Evolutionary conservation across 2,329 filamentous ascomycete genomes (phyloP).

Genomic region (Colletotrichum zoysiae): DNA sequence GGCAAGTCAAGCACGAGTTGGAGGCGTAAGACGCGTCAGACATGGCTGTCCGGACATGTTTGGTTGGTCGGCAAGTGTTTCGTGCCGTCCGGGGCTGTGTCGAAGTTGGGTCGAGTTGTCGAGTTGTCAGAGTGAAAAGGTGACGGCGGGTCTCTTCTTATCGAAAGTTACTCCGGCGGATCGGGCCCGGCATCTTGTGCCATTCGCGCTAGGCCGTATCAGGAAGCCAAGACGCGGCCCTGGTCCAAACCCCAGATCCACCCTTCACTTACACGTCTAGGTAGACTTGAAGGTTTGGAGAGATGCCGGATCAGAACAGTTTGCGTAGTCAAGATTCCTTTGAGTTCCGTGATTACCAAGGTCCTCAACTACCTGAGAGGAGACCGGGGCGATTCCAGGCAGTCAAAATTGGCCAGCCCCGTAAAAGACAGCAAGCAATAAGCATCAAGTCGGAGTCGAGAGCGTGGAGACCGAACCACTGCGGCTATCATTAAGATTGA

Average conservation of each 20-base stretch:
- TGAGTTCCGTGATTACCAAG: background rate
- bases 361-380: too few species aligned
- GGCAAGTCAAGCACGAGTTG: slow-evolving; percentile 36
- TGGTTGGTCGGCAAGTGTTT: background rate
- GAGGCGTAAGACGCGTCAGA: slow-evolving; percentile 28
- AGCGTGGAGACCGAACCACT: too few species aligned
- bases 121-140: slow-evolving; percentile 5
- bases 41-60: slow-evolving; percentile 32
- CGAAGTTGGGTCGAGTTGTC: background rate
- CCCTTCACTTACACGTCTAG: background rate
- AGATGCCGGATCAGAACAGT: background rate
- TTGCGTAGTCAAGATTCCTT: background rate
- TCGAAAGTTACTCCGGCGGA: slow-evolving; percentile 8
- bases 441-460: too few species aligned
- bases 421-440: too few species aligned
- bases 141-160: slow-evolving; percentile 15
- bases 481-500: too few species aligned
- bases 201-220: slow-evolving; percentile 12
- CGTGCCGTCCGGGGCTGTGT: slow-evolving; percentile 1
- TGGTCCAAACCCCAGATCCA: slow-evolving; percentile 28
- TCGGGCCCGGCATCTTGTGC: slow-evolving; percentile 6
- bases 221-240: slow-evolving; percentile 40
- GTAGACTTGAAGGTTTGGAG: background rate
- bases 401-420: too few species aligned
- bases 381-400: too few species aligned